phyloP scores from a whole-genome alignment of 129 eudicot species.

The Pulicaria dysenterica region DNA sequence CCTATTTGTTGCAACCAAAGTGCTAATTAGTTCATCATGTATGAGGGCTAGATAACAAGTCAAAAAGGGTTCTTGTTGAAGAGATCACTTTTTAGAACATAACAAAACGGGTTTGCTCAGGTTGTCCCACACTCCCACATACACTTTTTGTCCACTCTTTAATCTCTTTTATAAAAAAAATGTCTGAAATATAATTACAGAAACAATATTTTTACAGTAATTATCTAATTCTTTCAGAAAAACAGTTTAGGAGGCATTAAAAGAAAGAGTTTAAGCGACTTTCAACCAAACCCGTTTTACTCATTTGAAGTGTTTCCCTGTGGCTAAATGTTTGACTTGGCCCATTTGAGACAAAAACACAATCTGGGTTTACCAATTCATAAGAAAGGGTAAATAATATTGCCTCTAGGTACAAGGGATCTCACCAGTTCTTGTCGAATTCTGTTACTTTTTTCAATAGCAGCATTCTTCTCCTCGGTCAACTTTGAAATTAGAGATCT shows the following conservation, averaged over 20 bases:
- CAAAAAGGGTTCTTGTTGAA: not conserved
- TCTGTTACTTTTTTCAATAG: slow-evolving; percentile 58
- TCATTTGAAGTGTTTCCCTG: not conserved
- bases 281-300: not conserved
- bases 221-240: not conserved
- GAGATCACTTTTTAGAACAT: not conserved
- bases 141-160: not conserved
- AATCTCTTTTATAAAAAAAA: too few species aligned
- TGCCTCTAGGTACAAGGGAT: not conserved
- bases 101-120: not conserved
- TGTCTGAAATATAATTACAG: not conserved
- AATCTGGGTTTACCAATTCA: not conserved
- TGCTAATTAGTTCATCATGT: slow-evolving; percentile 38
- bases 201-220: not conserved
- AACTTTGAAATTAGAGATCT: slow-evolving; percentile 59
- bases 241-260: not conserved
- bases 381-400: not conserved
- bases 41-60: not conserved
- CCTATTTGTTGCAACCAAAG: slow-evolving; percentile 42
- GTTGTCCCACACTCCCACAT: not conserved
- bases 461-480: slow-evolving; percentile 72
- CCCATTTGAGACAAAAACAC: not conserved
- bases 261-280: not conserved
- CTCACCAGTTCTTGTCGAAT: slow-evolving; percentile 84
- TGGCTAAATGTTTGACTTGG: not conserved